Evolutionary conservation across 2,329 filamentous ascomycete species (phyloP), one percentile per base, ranked within the genome.

Genomic region (Neophaeococcomyces mojaviensis): DNA sequence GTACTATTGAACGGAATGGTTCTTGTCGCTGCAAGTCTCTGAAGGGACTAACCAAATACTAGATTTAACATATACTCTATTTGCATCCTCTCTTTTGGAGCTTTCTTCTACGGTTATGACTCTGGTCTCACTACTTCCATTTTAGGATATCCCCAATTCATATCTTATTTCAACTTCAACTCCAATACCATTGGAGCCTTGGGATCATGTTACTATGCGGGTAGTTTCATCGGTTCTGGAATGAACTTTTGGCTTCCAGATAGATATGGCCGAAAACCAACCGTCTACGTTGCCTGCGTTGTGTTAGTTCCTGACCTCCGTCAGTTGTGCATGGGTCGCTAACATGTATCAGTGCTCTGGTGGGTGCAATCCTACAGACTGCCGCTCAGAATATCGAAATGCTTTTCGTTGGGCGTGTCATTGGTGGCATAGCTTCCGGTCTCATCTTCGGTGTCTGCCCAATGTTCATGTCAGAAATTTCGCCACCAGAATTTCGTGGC

Each of bases 41-140:
- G n/a, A n/a, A 10, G 8, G 10, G 15, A 34, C 40, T 33, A 24
- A 43, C 30, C 40, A 5, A 5, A 6, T 19, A 4, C 24, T 30
- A 45, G 42, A 20, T 16, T 39, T 13, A 45, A 45, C 34, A 45
- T 37, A n/a, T 45, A 28, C n/a, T 45, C 42, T 12, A 45, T 45
- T 18, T 13, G 16, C 34, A 45, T 45, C 24, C 42, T 45, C 28
- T 48, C 47, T 5, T 49, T 49, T 32, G 47, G 47, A 28, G 34
- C 47, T 36, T 46, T 49, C 47, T 49, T 49, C 30, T 49, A 49
- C n/a, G 47, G 47, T 31, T 49, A 49, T 41, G 47, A 49, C 32
- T 49, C 47, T 4, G 47, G 47, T 20, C 35, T 49, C 37, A 49
- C 44, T 31, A 46, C 47, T 18, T 49, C 43, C 16, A 42, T 49